These are phyloP conservation scores for Populus deltoides DNA, from an alignment of 345 rosid species.

Conservation along the genomic window DNA sequence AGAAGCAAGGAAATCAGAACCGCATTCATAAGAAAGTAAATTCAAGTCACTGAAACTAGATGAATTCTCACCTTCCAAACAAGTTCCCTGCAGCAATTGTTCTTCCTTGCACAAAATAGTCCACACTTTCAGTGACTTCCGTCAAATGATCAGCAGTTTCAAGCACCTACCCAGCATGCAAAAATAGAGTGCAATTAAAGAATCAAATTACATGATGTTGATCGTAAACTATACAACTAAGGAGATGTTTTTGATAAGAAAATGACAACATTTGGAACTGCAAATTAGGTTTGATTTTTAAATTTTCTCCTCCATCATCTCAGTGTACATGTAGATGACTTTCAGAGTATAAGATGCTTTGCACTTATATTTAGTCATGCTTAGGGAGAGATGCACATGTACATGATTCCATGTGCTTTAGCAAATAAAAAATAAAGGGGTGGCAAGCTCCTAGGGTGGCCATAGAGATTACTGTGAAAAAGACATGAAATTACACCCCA, in stretches of 20 bases:
- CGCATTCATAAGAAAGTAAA: neutral
- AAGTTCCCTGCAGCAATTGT: slow-evolving; percentile 94
- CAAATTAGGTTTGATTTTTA: neutral
- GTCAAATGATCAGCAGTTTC: slow-evolving; percentile 95
- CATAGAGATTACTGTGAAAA: no score
- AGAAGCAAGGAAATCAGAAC: neutral
- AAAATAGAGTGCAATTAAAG: neutral
- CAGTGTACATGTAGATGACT: no score
- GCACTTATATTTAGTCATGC: no score
- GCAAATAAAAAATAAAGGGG: no score
- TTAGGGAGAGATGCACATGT: no score
- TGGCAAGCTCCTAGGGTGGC: no score
- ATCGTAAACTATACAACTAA: neutral
- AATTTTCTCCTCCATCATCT: no score
- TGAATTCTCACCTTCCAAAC: slow-evolving; percentile 73
- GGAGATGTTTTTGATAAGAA: neutral
- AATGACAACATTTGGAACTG: neutral
- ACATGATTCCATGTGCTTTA: no score
- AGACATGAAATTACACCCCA: no score
- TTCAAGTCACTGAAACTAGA: slow-evolving; percentile 7
- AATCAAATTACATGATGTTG: slow-evolving; percentile 5
- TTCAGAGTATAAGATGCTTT: no score
- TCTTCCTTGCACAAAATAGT: slow-evolving; percentile 95
- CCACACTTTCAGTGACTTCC: slow-evolving; percentile 98
- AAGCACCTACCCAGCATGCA: slow-evolving; percentile 53